phyloP scores from a whole-genome alignment of 352 stramenopile genomes.

The Phytophthora idaei region DNA sequence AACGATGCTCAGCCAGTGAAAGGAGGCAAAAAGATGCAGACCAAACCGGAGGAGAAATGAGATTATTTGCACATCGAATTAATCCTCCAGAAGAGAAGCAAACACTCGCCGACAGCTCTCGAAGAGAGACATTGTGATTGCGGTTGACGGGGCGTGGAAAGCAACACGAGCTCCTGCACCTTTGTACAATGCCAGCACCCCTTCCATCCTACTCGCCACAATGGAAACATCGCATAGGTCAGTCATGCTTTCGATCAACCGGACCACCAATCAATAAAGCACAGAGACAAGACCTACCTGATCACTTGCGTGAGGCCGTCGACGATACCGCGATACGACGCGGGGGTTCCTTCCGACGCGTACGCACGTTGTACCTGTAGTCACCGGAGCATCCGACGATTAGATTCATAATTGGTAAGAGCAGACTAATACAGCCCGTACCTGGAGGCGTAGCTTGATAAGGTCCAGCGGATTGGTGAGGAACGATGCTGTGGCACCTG shows the following conservation, averaged over 20 bases:
- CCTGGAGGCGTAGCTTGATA: slow-evolving; percentile 96
- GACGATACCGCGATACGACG: slow-evolving; percentile 71
- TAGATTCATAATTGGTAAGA: not conserved
- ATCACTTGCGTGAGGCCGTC: slow-evolving; percentile 90
- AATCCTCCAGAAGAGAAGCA: slow-evolving; percentile 47
- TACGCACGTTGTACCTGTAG: slow-evolving; percentile 86
- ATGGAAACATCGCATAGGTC: slow-evolving; percentile 9
- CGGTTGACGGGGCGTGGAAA: slow-evolving; percentile 96
- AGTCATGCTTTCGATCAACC: slow-evolving; percentile 12
- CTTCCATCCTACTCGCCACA: slow-evolving; percentile 66
- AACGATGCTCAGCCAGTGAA: slow-evolving; percentile 38
- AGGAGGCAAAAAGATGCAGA: slow-evolving; percentile 3
- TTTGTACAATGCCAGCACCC: slow-evolving; percentile 93
- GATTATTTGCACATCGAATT: slow-evolving; percentile 11
- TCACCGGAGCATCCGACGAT: slow-evolving; percentile 10
- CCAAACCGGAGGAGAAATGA: slow-evolving; percentile 22
- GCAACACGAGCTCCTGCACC: slow-evolving; percentile 93
- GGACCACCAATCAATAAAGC: not conserved
- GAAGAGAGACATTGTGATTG: slow-evolving; percentile 97
- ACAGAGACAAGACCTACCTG: slow-evolving; percentile 34
- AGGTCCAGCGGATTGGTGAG: slow-evolving; percentile 98
- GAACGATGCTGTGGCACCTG: slow-evolving; percentile 92
- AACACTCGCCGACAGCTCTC: slow-evolving; percentile 88
- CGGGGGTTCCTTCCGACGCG: slow-evolving; percentile 30
- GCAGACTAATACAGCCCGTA: slow-evolving; percentile 33